These are phyloP conservation scores for Pachyrhizus erosus DNA, from an alignment of 306 rosid genomes.

Conservation along the genomic window DNA sequence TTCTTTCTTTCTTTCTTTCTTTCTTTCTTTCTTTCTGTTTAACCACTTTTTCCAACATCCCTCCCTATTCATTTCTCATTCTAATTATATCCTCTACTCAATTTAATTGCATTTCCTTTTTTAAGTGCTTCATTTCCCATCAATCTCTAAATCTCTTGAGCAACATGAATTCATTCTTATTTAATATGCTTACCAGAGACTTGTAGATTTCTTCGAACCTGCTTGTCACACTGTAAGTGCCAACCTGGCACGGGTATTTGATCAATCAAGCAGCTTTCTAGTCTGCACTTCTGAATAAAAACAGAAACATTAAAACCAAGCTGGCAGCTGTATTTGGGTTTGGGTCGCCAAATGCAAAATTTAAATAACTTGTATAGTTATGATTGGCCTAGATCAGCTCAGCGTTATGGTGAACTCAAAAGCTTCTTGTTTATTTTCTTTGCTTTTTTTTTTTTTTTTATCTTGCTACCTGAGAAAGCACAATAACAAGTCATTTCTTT, in stretches of 20 bases:
- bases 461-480: constrained; percentile 4
- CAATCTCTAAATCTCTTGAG: too few relatives aligned
- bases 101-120: too few relatives aligned
- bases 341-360: too few relatives aligned
- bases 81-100: too few relatives aligned
- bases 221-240: too few relatives aligned
- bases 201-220: background rate
- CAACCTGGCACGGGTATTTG: background rate
- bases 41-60: too few relatives aligned
- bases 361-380: background rate
- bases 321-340: constrained; percentile 9
- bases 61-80: too few relatives aligned
- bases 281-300: constrained; percentile 17
- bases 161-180: too few relatives aligned
- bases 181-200: constrained; percentile 14
- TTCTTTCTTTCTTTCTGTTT: too few relatives aligned
- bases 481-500: constrained; percentile 7
- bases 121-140: too few relatives aligned
- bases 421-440: background rate
- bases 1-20: too few relatives aligned
- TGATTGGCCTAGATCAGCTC: constrained; percentile 4
- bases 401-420: constrained; percentile 19
- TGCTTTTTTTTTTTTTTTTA: background rate
- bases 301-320: constrained; percentile 19
- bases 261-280: constrained; percentile 16